phyloP scores from a whole-genome alignment of 179 eudicot genomes.

The Nepenthes alata region DNA sequence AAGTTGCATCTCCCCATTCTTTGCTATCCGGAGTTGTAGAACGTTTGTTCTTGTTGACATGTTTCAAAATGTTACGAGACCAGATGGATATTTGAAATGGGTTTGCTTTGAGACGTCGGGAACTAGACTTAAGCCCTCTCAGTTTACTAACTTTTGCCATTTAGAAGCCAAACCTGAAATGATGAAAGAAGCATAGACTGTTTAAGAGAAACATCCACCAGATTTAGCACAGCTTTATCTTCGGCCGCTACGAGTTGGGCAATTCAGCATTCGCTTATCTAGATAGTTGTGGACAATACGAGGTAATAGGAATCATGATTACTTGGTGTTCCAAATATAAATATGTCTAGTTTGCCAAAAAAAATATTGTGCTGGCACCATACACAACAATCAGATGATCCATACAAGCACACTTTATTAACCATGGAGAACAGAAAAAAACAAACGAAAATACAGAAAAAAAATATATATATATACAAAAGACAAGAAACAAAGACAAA shows the following conservation, averaged over 20 bases:
- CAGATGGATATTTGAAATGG: slow-evolving; percentile 21
- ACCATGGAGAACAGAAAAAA: too few relatives aligned
- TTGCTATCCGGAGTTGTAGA: slow-evolving; percentile 38
- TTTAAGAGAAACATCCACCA: neutral
- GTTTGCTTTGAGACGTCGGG: slow-evolving; percentile 19
- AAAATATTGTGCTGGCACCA: neutral
- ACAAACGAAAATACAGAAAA: too few relatives aligned
- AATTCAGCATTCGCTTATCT: neutral
- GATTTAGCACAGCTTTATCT: too few relatives aligned
- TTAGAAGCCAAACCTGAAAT: slow-evolving; percentile 6
- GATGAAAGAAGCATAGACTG: neutral
- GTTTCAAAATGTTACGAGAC: slow-evolving; percentile 34
- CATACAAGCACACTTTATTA: too few relatives aligned
- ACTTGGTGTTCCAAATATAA: neutral
- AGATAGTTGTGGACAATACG: neutral
- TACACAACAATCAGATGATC: too few relatives aligned
- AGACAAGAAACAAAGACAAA: too few relatives aligned
- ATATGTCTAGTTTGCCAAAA: neutral
- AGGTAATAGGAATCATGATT: neutral
- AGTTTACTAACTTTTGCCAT: slow-evolving; percentile 68
- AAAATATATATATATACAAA: too few relatives aligned
- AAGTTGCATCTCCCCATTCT: slow-evolving; percentile 60
- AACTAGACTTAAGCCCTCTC: slow-evolving; percentile 23
- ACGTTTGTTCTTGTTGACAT: slow-evolving; percentile 22
- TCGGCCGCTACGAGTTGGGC: neutral